Evolutionary conservation across 305 asterid genomes (phyloP).

Genomic region (Solanum aculeatissimum): DNA sequence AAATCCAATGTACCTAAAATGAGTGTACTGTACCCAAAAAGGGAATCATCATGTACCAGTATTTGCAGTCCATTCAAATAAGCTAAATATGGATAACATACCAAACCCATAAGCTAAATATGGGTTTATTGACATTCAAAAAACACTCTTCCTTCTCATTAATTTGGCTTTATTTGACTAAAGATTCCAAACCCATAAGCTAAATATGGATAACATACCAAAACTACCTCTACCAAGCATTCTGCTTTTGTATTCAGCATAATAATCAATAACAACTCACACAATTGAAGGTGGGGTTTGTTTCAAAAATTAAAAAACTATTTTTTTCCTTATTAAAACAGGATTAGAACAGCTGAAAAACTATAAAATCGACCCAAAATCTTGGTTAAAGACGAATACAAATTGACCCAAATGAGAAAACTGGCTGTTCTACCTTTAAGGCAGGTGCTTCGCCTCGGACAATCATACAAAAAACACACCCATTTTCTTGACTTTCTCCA

Average conservation of each 20-base stretch:
- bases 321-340: not conserved
- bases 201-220: not conserved
- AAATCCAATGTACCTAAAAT: not conserved
- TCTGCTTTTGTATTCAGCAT: not conserved
- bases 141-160: not conserved
- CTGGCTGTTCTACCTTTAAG: constrained; percentile 28
- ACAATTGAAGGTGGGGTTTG: not conserved
- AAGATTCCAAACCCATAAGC: not conserved
- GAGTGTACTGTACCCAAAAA: not conserved
- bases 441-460: constrained; percentile 55
- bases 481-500: constrained; percentile 5
- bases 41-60: not conserved
- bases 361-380: not conserved
- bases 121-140: too few relatives aligned
- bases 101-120: too few relatives aligned
- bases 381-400: not conserved
- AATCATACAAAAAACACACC: constrained; percentile 69
- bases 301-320: not conserved
- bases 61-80: not conserved
- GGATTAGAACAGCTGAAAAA: not conserved
- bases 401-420: not conserved
- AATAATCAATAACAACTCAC: not conserved
- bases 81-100: too few relatives aligned
- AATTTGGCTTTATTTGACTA: not conserved
- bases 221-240: not conserved